Conservation (phyloP, 768 basidiomycete species). For the Mycena leptocephala region DNA sequence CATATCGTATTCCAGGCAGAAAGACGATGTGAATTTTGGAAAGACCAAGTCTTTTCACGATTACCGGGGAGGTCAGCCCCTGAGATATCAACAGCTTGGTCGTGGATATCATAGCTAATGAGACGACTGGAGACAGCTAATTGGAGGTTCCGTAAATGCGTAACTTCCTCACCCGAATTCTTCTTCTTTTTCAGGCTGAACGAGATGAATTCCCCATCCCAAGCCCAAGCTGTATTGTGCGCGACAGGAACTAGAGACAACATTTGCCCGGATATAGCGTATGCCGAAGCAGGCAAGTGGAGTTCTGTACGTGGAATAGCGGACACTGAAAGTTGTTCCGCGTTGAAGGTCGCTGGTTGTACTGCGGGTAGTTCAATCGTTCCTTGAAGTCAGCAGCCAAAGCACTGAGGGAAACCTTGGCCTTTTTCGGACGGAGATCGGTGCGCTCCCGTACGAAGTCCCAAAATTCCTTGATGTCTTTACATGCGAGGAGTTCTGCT, state of each 20-base stretch:
- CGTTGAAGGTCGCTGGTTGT: no score
- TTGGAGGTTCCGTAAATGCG: background rate
- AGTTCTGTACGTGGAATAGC: slow-evolving; percentile 7
- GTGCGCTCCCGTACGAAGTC: no score
- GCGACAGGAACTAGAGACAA: background rate
- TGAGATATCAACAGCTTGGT: background rate
- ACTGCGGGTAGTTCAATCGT: no score
- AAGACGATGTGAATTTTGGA: background rate
- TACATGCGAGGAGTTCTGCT: no score
- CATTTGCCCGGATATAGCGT: slow-evolving; percentile 2
- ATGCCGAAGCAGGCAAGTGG: background rate
- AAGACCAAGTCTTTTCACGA: slow-evolving; percentile 12
- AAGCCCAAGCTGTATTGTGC: background rate
- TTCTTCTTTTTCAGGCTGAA: background rate
- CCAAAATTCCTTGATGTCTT: no score
- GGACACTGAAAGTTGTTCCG: background rate
- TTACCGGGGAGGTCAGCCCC: background rate
- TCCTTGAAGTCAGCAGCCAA: no score
- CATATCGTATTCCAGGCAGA: background rate
- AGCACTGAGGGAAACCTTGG: no score
- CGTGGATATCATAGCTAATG: background rate
- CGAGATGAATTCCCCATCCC: slow-evolving; percentile 5
- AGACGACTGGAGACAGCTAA: background rate
- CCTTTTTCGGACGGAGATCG: no score
- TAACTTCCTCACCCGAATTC: background rate